Base-by-base conservation (phyloP, 2,329 filamentous ascomycete species). In the Nigrospora sphaerica region DNA sequence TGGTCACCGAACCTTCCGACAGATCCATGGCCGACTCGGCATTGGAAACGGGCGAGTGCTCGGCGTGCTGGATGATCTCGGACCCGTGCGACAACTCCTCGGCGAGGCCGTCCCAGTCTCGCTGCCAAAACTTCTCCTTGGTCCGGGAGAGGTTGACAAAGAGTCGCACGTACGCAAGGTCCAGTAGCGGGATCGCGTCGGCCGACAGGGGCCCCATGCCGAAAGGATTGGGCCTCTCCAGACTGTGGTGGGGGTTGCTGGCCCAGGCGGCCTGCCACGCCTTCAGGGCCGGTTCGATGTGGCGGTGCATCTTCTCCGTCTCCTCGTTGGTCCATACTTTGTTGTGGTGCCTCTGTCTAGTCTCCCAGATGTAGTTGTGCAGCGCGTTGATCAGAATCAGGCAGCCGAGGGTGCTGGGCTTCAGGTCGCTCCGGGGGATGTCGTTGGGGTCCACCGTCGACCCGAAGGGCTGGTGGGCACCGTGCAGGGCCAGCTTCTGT, bases 301-400 rank as follows among this genome's bases (percentile, higher is more conserved):
- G 90, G 2, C 86, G 81, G 62, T 96, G 91, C 90, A 97, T 95
- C 53, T 90, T 89, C 55, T 97, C 91, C 0, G 89, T 95, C 65
- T 97, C 92, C 53, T 92, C 85, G 32, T 85, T 81, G 2, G 90
- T 95, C 92, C 92, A 96, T 42, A 89, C 75, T 51, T 89, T 85
- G 56, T 87, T 90, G 56, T 91, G 85, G 56, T 96, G 91, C 44
- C 90, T 77, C 65, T 95, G 91, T 19, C 92, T 79, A 0, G 91
- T 96, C 67, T 97, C 92, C 93, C 93, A 97, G 39, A 97, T 96
- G 65, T 95, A 96, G 57, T 96, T 96, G 68, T 97, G 93, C 19
- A 97, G 74, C 4, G 93, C 91, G 61, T 95, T 92, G 62, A 97
- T 96, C 52, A 98, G 70, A 6, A 96, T 78, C 31, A 96, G 74